Percentiles rank a stretch among this genome's conserved stretches.
Evolutionary conservation across 805 yeast species (phyloP).

Genomic region (Candida sakaeoensis): DNA sequence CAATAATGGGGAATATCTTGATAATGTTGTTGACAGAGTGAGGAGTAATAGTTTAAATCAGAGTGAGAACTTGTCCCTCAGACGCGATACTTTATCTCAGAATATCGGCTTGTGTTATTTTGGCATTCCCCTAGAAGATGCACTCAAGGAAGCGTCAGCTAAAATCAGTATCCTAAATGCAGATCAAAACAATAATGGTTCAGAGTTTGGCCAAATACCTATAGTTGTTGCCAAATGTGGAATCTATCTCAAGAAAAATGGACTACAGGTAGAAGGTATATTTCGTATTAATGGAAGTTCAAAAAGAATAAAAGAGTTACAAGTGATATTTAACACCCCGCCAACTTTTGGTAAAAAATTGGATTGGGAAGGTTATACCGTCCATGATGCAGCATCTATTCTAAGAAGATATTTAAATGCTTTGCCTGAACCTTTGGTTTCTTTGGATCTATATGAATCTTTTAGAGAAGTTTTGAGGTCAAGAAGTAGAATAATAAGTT

Average conservation of each 20-base stretch:
- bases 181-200: constrained; percentile 30
- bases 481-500: constrained; percentile 61
- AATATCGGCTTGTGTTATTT: constrained; percentile 51
- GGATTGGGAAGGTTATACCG: constrained; percentile 90
- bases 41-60: constrained; percentile 35
- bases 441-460: constrained; percentile 66
- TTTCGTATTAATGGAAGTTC: constrained; percentile 91
- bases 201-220: constrained; percentile 86
- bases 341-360: constrained; percentile 87
- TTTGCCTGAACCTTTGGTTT: constrained; percentile 89
- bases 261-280: constrained; percentile 80
- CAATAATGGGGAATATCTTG: constrained; percentile 29
- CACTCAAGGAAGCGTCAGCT: constrained; percentile 74
- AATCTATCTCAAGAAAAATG: constrained; percentile 72
- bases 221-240: constrained; percentile 96
- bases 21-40: constrained; percentile 19
- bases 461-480: constrained; percentile 74
- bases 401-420: constrained; percentile 82
- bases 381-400: constrained; percentile 93
- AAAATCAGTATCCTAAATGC: constrained; percentile 62
- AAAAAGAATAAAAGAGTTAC: constrained; percentile 82
- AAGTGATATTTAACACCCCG: constrained; percentile 75
- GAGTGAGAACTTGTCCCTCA: constrained; percentile 24
- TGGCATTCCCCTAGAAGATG: constrained; percentile 72
- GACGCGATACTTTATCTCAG: constrained; percentile 50